Evolutionary conservation across 495 filamentous ascomycete species (phyloP), one percentile per base, ranked within the genome.

Genomic region (Neurospora pannonica): DNA sequence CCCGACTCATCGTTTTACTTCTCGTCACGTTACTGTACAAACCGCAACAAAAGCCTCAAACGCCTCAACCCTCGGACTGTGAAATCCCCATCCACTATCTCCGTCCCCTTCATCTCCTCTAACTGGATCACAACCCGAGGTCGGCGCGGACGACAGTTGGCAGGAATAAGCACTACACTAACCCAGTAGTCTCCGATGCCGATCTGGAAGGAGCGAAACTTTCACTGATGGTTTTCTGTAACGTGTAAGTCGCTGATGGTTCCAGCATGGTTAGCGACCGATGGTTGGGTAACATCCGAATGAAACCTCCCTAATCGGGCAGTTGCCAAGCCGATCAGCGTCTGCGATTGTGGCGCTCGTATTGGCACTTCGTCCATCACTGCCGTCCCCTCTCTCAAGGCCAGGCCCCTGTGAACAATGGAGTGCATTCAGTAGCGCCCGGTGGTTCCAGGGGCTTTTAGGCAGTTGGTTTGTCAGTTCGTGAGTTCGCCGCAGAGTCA

Each of bases 261-360:
- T 11, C 19, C 42, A 60, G 48, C 21, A 24, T 34, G 54, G 54
- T 34, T 60, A 31, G 24, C 24, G 54, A 67, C 54, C 31, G 28
- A 34, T 67, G 28, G 54, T 36, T 19, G 54, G 28, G 54, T 62
- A 17, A 62, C 54, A 67, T 67, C 71, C 42, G 11, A 48, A 38
- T 75, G 74, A 13, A 74, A 80, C 77, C 78, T 80, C 77, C 78
- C 78, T 73, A 72, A 75, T 75, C 71, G 62, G 78, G 78, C 60
- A 80, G 74, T 73, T 77, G 77, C 54, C 71, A 74, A 77, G 69
- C 46, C 54, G 31, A 67, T 67, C 28, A 67, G 31, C 54, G 31
- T 19, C 15, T 62, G 54, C 54, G 6, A 19, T n/a, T n/a, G n/a
- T 34, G 15, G 2, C 11, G 46, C 46, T 54, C 46, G 21, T 60